phyloP scores from a whole-genome alignment of 371 early-diverging fungal genomes.

The Mucor lusitanicus region DNA sequence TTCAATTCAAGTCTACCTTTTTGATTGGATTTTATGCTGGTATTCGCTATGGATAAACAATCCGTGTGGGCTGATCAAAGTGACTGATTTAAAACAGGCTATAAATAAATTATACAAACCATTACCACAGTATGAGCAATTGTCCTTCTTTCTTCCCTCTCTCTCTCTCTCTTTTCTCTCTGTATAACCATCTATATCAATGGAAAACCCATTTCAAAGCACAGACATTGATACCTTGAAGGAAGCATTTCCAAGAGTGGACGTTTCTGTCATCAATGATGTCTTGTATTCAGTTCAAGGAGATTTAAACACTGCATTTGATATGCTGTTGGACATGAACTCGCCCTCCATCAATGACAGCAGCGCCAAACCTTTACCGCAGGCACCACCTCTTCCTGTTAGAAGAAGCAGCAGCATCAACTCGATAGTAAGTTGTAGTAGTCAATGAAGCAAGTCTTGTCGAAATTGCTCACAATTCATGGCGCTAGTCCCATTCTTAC shows the following conservation, averaged over 20 bases:
- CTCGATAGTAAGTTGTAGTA: neutral
- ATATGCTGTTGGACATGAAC: slow-evolving; percentile 15
- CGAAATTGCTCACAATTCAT: neutral
- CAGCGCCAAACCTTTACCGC: neutral
- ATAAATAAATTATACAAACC: neutral
- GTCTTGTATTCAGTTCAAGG: slow-evolving; percentile 8
- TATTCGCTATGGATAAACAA: slow-evolving; percentile 50
- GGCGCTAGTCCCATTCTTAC: neutral
- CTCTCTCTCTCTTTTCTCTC: neutral
- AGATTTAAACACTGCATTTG: slow-evolving; percentile 19
- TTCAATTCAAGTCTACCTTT: slow-evolving; percentile 65
- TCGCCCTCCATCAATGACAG: neutral
- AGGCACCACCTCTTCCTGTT: neutral
- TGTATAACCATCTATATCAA: neutral
- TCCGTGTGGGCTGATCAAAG: neutral
- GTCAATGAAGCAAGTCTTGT: neutral
- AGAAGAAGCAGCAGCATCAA: neutral
- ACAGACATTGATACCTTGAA: slow-evolving; percentile 9
- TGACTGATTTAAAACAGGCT: neutral
- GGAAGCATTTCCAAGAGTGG: slow-evolving; percentile 22
- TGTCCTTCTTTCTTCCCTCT: neutral
- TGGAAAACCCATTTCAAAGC: slow-evolving; percentile 16
- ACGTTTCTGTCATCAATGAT: slow-evolving; percentile 10
- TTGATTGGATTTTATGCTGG: slow-evolving; percentile 55
- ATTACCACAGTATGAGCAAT: neutral